Conservation (phyloP, 352 stramenopile species). For the Phytophthora citricola region DNA sequence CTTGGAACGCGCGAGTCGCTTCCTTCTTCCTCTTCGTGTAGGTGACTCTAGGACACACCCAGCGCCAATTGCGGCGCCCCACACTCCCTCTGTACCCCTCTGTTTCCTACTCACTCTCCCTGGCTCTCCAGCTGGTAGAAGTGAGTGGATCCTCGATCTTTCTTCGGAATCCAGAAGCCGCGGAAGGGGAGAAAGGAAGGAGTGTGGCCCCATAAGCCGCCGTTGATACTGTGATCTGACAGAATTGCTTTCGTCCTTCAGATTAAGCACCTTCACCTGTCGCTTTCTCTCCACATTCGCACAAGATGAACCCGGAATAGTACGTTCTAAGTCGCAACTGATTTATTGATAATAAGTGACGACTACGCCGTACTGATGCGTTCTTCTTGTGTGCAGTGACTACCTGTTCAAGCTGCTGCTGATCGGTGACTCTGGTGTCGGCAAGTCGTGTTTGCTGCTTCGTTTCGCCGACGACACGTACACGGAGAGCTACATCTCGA, state of each 20-base stretch:
- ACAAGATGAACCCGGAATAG: conserved; percentile 94
- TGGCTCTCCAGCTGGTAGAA: conserved; percentile 9
- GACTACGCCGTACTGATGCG: conserved; percentile 14
- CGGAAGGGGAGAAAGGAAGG: conserved; percentile 11
- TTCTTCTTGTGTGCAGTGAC: conserved; percentile 81
- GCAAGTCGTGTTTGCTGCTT: conserved; percentile 99
- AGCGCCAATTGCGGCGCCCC: not conserved
- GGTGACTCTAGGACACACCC: conserved; percentile 2
- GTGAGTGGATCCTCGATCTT: conserved; percentile 30
- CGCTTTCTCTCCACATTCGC: conserved; percentile 25
- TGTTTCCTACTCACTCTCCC: not conserved
- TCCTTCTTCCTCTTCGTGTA: conserved; percentile 30
- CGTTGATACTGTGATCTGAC: conserved; percentile 11
- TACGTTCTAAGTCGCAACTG: conserved; percentile 52
- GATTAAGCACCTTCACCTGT: conserved; percentile 34
- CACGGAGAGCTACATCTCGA: conserved; percentile 99
- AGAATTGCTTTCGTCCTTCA: conserved; percentile 13
- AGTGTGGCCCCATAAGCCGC: not conserved
- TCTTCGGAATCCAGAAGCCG: conserved; percentile 12
- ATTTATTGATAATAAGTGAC: conserved; percentile 1
- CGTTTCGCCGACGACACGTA: conserved; percentile 99
- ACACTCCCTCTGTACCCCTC: not conserved
- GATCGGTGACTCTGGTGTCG: conserved; percentile 98
- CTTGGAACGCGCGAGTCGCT: conserved; percentile 31
- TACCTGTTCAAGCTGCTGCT: conserved; percentile 99